Base-by-base conservation (phyloP, 192 early-diverging fungal genomes). In the Backusella mclennaniae region DNA sequence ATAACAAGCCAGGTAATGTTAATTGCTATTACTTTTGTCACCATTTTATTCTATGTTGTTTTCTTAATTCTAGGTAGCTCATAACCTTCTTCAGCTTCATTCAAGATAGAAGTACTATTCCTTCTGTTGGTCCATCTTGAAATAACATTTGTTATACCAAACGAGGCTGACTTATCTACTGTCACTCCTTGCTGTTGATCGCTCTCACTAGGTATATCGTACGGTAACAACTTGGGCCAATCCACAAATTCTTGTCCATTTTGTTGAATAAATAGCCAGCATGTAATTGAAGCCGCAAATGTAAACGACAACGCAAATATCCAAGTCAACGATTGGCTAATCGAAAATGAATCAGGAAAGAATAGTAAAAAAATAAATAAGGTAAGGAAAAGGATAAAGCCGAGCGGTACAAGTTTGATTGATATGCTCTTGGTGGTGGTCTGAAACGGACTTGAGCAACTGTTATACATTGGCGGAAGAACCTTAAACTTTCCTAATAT, bases 401-500 rank as follows among this genome's bases (percentile, higher is more conserved):
- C 41, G 19, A 67, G 15, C 15, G 77, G 77, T 0, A 78, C 44
- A 23, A 31, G 35, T 14, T 75, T 44, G 26, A 36, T 73, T 8
- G 59, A 11, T 4, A 35, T 38, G 6, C n/a, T 56, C 26, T 38
- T 63, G 11, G 73, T 59, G 7, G 73, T 38, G 2, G 15, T 36
- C 29, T 39, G 8, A 71, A 70, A 72, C 11, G 74, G 44, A 53
- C 38, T 66, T n/a, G 44, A n/a, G 75, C 67, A 3, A 83, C 89
- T 89, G 49, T 71, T 77, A 71, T 69, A 26, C 6, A 69, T 67
- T 21, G 31, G 31, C 35, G 49, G 26, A 21, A 76, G 71, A 9
- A 90, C 84, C 14, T 83, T 80, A 73, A 87, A 90, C 14, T 79
- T 82, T 15, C 96, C 96, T 52, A 96, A 82, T 72, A 97, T 88